Evolutionary conservation across 805 yeast species (phyloP).

Genomic region (Saccharomycopsis synnaedendra): DNA sequence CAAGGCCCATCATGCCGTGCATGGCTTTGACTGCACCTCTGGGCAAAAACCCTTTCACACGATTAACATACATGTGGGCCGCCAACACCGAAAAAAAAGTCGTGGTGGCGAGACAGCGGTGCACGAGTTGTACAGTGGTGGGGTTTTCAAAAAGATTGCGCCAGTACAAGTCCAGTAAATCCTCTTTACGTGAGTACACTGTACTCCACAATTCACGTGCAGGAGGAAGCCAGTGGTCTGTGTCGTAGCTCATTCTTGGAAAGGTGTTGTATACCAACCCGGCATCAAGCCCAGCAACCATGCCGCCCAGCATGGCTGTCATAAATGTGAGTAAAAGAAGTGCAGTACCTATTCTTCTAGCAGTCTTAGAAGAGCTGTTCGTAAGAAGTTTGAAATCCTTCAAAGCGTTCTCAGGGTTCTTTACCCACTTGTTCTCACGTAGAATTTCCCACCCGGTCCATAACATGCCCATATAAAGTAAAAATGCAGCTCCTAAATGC

Average conservation of each 20-base stretch:
- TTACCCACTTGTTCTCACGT: constrained; percentile 59
- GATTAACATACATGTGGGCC: constrained; percentile 56
- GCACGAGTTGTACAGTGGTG: constrained; percentile 86
- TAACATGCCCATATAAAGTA: constrained; percentile 78
- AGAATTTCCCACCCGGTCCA: constrained; percentile 83
- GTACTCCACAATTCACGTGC: constrained; percentile 69
- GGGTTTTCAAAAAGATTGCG: constrained; percentile 93
- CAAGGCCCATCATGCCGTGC: constrained; percentile 73
- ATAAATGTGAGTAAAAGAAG: constrained; percentile 62
- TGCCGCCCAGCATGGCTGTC: constrained; percentile 95
- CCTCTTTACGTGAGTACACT: constrained; percentile 53
- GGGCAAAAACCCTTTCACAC: constrained; percentile 46
- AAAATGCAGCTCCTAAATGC: constrained; percentile 87
- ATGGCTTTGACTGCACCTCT: constrained; percentile 42
- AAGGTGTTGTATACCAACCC: constrained; percentile 92
- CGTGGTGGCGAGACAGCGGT: constrained; percentile 73
- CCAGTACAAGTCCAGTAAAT: constrained; percentile 73
- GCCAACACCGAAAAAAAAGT: constrained; percentile 65
- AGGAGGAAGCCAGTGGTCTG: constrained; percentile 61
- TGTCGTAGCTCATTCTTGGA: constrained; percentile 78
- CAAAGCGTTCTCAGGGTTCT: constrained; percentile 48
- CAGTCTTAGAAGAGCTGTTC: constrained; percentile 44
- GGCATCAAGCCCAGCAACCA: constrained; percentile 97
- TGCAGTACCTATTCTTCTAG: constrained; percentile 44
- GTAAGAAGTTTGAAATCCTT: constrained; percentile 46